Conservation (phyloP, 2,329 filamentous ascomycete species). For the Nemania abortiva region DNA sequence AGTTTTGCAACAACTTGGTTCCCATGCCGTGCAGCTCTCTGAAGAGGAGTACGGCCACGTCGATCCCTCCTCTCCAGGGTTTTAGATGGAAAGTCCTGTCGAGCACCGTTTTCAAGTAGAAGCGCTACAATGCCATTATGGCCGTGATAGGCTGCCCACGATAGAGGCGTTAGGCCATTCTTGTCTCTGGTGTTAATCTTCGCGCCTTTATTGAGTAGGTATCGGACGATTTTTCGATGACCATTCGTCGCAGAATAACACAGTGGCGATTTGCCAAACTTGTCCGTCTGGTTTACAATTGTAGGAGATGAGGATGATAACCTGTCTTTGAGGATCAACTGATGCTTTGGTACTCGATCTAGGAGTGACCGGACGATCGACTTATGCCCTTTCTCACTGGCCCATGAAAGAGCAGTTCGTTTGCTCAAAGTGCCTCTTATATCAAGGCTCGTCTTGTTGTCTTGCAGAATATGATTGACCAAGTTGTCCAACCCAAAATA, state of each 20-base stretch:
- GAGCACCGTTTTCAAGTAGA: conserved; percentile 17
- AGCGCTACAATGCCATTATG: conserved; percentile 18
- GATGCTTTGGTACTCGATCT: conserved; percentile 62
- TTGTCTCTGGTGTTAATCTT: conserved; percentile 15
- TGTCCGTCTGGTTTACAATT: conserved; percentile 21
- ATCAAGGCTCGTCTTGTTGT: conserved; percentile 7
- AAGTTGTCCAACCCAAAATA: conserved; percentile 31
- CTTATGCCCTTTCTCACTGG: conserved; percentile 33
- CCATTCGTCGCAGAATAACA: conserved; percentile 14
- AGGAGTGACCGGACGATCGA: conserved; percentile 27
- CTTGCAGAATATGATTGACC: conserved; percentile 14
- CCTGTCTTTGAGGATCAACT: conserved; percentile 69
- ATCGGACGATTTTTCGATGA: conserved; percentile 12
- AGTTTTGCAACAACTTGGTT: neutral
- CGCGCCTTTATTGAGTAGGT: conserved; percentile 23
- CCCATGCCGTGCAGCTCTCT: neutral
- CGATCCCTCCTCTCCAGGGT: conserved; percentile 8
- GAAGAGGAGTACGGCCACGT: neutral
- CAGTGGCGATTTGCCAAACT: conserved; percentile 10
- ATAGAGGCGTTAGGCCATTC: conserved; percentile 19
- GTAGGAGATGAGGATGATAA: conserved; percentile 1
- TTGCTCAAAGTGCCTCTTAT: neutral
- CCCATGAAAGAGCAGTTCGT: conserved; percentile 37
- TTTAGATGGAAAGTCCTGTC: neutral
- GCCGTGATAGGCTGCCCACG: conserved; percentile 6